Evolutionary conservation across 1,284 basidiomycete species (phyloP), one percentile per base, ranked within the genome.

Genomic region (Phaffia rhodozyma): DNA sequence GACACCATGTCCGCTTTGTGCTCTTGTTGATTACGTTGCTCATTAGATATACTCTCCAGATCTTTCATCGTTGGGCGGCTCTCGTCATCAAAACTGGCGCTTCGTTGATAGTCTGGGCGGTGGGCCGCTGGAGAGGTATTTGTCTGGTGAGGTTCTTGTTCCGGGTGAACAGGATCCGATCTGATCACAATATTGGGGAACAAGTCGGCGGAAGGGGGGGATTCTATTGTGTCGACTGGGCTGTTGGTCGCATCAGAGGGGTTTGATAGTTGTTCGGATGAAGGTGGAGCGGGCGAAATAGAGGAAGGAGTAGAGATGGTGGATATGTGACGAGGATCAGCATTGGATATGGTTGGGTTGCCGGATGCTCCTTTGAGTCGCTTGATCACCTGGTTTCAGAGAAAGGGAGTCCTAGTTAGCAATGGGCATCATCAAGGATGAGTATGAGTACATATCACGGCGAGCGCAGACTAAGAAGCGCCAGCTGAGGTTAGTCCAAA

Each of bases 1-100:
- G 91, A 86, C 5, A 83, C 73, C 38, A 87, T 76, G 63, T 43
- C 67, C n/a, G 68, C 63, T 48, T 61, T 62, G 50, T 47, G 23
- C 51, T 66, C 67, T n/a, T 61, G 66, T 23, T 63, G 56, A 30
- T 68, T 68, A 34, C 52, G 51, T 27, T 58, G 60, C 52, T 49
- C 53, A 48, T 47, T 34, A 50, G 30, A 54, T 30, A 55, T 60
- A 55, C 43, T 60, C 43, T 48, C 60, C 38, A 50, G 55, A 13
- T 48, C 51, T 64, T n/a, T 55, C 59, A 55, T 58, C 61, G 18
- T 43, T 55, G 51, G 64, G 38, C 38, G 38, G 13, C 38, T 43
- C 38, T 43, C 38, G 13, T 38, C 43, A 48, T 47, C 56, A 29
- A 47, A 32, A 43, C 59, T 50, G 30, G 38, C 50, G 61, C 52